Evolutionary conservation across 352 stramenopile species (phyloP), one percentile per base, ranked within the genome.

Genomic region (Phytophthora litchii): DNA sequence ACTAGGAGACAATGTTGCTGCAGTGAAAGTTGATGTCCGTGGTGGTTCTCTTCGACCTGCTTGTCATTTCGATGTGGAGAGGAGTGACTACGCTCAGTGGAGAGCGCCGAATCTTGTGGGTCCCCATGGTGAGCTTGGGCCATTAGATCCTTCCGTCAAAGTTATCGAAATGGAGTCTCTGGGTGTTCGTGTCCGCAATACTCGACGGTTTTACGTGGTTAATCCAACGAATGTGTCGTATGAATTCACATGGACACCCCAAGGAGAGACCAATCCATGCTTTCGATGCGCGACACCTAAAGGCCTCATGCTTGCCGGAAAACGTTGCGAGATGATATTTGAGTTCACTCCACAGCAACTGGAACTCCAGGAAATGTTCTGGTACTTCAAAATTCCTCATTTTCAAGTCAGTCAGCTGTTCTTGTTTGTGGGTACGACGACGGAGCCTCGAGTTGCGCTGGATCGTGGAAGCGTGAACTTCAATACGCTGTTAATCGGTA

Each of bases 271-370:
- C 1, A 90, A 83, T 29, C 67, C 90, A 9, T 88, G 76, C 20
- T 98, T 98, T 63, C 83, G 91, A 1, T 98, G 93, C 61, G 84
- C 84, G 12, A 98, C 91, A 0, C 77, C 79, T 0, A 96, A 93
- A 57, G 95, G 95, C 5, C 80, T 96, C 32, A 96, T 98, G 74
- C 76, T 98, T 1, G 76, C 89, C 7, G 95, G 95, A 0, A 97
- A 97, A 64, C 80, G 92, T 12, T 96, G 87, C 54, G 95, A 98
- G 54, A 97, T 98, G 86, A 88, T 96, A n/a, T 98, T 98, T 60
- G 94, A 98, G 54, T 98, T 96, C 67, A 96, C 90, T 23, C 94
- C 95, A 0, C 86, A 96, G 55, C 87, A 96, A 38, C 64, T 94
- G 4, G 85, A 88, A 42, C 74, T 95, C 14, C 78, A 96, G 41